Evolutionary conservation across 2,329 filamentous ascomycete species (phyloP), one percentile per base, ranked within the genome.

Genomic region (Helicocarpus griseus): DNA sequence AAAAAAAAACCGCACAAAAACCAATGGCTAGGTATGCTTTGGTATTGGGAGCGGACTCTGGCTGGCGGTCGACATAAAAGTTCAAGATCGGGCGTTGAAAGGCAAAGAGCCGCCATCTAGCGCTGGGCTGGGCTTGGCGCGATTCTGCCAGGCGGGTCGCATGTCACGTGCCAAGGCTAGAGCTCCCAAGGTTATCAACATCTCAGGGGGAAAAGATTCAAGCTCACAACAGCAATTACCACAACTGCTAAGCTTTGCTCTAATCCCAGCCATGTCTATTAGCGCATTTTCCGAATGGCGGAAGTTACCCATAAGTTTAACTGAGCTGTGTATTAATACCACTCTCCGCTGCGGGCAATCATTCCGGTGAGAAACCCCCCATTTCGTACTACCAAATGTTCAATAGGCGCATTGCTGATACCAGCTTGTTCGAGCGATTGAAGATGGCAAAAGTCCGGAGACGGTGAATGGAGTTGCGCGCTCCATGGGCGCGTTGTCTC

Each of bases 291-390:
- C 83, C 14, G 86, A 88, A 65, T 98, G 93, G 93, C 82, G 82
- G 57, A 94, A 87, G 72, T 73, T 98, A 59, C 89, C 93, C 22
- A 74, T 96, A 38, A 86, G 77, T 54, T 72, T 95, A 31, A 80
- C 83, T 3, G 93, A 98, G 65, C 79, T 98, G 3, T 96, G 89
- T 66, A 89, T 98, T 58, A 89, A 95, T 61, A 98, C 91, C 0
- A 95, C 89, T 0, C 74, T 98, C 31, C 84, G 91, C 56, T 98
- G 93, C 66, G 93, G 93, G 3, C 93, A 98, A 68, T 95, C 91
- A 0, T 98, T 98, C 60, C 73, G 81, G 80, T 81, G 68, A 53
- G 58, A 57, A 40, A n/a, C n/a, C 29, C 41, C 46, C 24, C 8
- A 44, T 24, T 43, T 22, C 29, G 47, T n/a, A 39, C 38, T 13